Base-by-base conservation (phyloP, 345 rosid species). In the Eutrema yunnanense region DNA sequence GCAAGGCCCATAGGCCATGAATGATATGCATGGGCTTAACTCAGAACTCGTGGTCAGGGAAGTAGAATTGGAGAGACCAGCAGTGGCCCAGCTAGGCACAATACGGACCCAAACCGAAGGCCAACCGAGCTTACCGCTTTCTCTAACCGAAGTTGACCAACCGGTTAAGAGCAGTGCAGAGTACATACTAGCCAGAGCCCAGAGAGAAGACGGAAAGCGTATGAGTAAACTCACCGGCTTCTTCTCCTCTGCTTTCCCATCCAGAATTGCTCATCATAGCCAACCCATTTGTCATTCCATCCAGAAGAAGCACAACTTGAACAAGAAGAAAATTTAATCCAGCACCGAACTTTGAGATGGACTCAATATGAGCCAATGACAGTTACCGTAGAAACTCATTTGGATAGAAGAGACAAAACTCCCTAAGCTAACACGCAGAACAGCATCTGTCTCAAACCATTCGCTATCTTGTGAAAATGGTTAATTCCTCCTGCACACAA, bases 241-340 rank as follows among this genome's bases (percentile, higher is more conserved):
- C 2, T 22, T 22, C 26, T 22, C 26, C 26, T 22, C 26, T 22
- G 26, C 2, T 22, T 22, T 22, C 26, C 26, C 26, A 22, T 22
- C 99, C 99, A 96, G 83, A 96, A 96, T 83, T 88, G 94, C 79
- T 96, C 97, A 26, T 86, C 89, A 40, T 96, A 96, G 79, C 92
- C 95, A 79, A 90, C 97, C 98, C 97, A 96, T 55, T 86, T 92
- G 80, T 96, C 98, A 87, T 96, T 96, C 99, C 99, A 96, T 58
- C 97, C 92, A 90, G 83, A 77, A 96, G 81, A 85, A 95, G 98
- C 64, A 96, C 98, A 82, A 96, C 99, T 85, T 96, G 98, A 62
- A 90, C 90, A 66, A 96, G 96, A 78, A 92, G 98, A 56, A 96
- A 78, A 96, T 0, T 19, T 19, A 19, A 78, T 22, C 99, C 99